Evolutionary conservation across 352 stramenopile genomes (phyloP).

Genomic region (Lagenidium giganteum): DNA sequence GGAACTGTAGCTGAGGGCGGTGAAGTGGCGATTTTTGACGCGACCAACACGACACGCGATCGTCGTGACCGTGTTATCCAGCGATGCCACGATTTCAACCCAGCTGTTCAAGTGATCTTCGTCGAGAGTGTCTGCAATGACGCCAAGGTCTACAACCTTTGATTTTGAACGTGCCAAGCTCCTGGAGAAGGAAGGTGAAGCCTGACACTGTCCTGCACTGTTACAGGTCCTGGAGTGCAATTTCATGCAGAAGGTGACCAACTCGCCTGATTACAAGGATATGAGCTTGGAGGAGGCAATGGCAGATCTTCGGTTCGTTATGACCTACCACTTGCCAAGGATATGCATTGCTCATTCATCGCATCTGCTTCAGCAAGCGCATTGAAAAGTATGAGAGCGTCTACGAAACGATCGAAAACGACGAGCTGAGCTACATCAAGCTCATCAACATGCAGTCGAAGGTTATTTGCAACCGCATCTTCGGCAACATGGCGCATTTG

Average conservation of each 20-base stretch:
- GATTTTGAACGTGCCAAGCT: too few relatives aligned
- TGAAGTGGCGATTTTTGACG: slow-evolving; percentile 73
- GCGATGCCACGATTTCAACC: slow-evolving; percentile 13
- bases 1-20: slow-evolving; percentile 22
- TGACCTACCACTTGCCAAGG: background rate
- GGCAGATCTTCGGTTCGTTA: slow-evolving; percentile 39
- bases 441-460: slow-evolving; percentile 65
- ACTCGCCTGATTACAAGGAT: slow-evolving; percentile 55
- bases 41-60: slow-evolving; percentile 64
- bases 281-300: slow-evolving; percentile 41
- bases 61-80: slow-evolving; percentile 22
- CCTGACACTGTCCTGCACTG: too few relatives aligned
- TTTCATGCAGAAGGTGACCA: slow-evolving; percentile 42
- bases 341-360: background rate
- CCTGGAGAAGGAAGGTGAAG: too few relatives aligned
- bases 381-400: slow-evolving; percentile 68
- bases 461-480: slow-evolving; percentile 46
- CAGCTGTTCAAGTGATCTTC: slow-evolving; percentile 57
- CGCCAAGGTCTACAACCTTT: slow-evolving; percentile 14
- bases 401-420: slow-evolving; percentile 57
- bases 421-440: slow-evolving; percentile 73
- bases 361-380: slow-evolving; percentile 18
- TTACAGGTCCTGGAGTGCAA: slow-evolving; percentile 48
- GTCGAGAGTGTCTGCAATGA: slow-evolving; percentile 85
- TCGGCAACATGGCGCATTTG: slow-evolving; percentile 40